Evolutionary conservation across 352 stramenopile species (phyloP), one percentile per base, ranked within the genome.

Genomic region (Blastocystis sp.): DNA sequence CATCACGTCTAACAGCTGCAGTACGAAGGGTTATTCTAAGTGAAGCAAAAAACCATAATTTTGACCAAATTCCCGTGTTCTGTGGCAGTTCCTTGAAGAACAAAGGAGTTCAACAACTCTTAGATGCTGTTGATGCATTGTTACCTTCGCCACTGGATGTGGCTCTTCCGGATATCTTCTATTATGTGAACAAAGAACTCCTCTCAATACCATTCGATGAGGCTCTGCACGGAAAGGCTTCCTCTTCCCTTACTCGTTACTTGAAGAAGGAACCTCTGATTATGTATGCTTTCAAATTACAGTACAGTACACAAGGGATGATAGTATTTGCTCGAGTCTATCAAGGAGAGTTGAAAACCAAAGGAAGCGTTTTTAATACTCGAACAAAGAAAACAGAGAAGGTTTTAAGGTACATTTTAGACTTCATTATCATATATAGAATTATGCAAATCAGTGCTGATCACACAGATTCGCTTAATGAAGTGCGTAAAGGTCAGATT

Each of bases 121-220:
- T 99, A 22, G 97, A 99, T 92, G 97, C 93, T 48, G 96, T 99
- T 11, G 87, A 98, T 62, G 93, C 96, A 89, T 99, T 98, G 92
- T 91, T 99, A 53, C 97, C 97, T n/a, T 93, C 93, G 68, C 97
- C 97, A 19, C 81, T 91, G n/a, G 96, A 99, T 91, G 42, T 87
- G 4, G 19, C 27, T 7, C 81, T 91, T 1, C 89, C 93, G 19
- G 48, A 79, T 44, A 94, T 93, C 60, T 79, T 70, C 15, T 40
- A 57, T 17, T 40, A 79, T 19, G 37, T 56, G 17, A n/a, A 57
- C 51, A 94, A 93, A 48, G 77, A 70, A 76, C 75, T 90, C 53
- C 22, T 66, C 30, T 44, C 82, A 4, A 44, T 87, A 35, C 19
- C 66, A 15, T 69, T 59, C 15, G 24, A 73, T 15, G 62, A 57